phyloP scores from a whole-genome alignment of 192 early-diverging fungal genomes.

The Entomortierella chlamydospora region DNA sequence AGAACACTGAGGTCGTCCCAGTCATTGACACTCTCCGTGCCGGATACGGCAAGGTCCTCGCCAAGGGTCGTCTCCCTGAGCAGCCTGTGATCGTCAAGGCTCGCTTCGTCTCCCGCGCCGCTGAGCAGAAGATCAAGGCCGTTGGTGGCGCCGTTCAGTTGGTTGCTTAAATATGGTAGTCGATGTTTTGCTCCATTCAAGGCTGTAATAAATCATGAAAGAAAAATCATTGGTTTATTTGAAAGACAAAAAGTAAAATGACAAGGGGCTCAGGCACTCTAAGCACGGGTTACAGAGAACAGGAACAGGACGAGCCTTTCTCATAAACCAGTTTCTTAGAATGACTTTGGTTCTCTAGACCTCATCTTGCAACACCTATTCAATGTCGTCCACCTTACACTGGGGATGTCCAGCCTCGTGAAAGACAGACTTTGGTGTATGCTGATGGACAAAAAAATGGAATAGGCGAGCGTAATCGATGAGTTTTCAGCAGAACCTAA shows the following conservation, averaged over 20 bases:
- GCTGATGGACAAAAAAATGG: no score
- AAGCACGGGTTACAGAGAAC: not conserved
- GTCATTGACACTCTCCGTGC: constrained; percentile 89
- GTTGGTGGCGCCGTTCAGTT: constrained; percentile 88
- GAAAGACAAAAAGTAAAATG: not conserved
- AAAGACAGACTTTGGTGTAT: no score
- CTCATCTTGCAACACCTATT: no score
- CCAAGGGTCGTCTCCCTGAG: constrained; percentile 89
- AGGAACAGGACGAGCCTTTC: not conserved
- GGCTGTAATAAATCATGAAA: constrained; percentile 24
- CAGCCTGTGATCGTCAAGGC: constrained; percentile 97
- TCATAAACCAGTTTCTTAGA: not conserved
- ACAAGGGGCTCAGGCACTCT: not conserved
- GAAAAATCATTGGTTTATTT: not conserved
- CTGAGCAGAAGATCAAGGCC: constrained; percentile 99
- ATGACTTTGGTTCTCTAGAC: no score
- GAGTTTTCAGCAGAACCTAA: not conserved
- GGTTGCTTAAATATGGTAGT: constrained; percentile 60
- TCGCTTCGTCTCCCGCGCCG: constrained; percentile 88
- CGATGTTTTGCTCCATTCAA: not conserved
- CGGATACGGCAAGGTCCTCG: constrained; percentile 96
- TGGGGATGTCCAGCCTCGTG: no score
- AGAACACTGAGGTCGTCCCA: constrained; percentile 89
- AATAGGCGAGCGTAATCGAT: no score
- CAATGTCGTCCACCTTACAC: no score